A percentile compares a stretch with the other conserved stretches of the same genome.
Conservation (phyloP, 768 basidiomycete species). For the Hydnomerulius pinastri region DNA sequence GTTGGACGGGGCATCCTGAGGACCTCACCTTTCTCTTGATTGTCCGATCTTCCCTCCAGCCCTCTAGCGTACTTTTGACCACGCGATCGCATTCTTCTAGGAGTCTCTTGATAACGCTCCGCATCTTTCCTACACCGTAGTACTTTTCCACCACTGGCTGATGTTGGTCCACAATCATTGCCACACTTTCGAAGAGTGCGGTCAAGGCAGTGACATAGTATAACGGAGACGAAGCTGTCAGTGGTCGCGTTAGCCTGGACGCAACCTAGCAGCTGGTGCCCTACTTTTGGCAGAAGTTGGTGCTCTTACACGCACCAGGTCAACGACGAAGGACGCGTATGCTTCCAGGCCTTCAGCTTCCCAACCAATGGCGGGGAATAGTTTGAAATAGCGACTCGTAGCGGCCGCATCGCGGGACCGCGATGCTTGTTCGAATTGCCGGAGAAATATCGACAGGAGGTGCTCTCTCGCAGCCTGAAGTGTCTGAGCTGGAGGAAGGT, state of each 20-base stretch:
- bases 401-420: slow-evolving; percentile 78
- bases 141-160: slow-evolving; percentile 98
- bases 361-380: slow-evolving; percentile 95
- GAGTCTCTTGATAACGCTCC: slow-evolving; percentile 69
- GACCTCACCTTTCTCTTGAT: slow-evolving; percentile 72
- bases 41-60: slow-evolving; percentile 91
- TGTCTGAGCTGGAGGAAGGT: slow-evolving; percentile 82
- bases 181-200: slow-evolving; percentile 91
- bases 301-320: slow-evolving; percentile 78
- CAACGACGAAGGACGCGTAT: slow-evolving; percentile 92
- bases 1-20: background rate
- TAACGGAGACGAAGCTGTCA: slow-evolving; percentile 82
- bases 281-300: slow-evolving; percentile 83
- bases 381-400: slow-evolving; percentile 93
- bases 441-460: slow-evolving; percentile 74
- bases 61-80: slow-evolving; percentile 67
- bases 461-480: slow-evolving; percentile 72
- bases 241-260: slow-evolving; percentile 8
- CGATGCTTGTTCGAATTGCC: slow-evolving; percentile 84
- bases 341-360: slow-evolving; percentile 89
- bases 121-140: slow-evolving; percentile 90
- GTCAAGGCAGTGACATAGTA: slow-evolving; percentile 92
- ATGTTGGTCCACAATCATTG: slow-evolving; percentile 95
- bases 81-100: slow-evolving; percentile 88
- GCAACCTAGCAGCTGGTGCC: slow-evolving; percentile 10